phyloP scores from a whole-genome alignment of 1,284 basidiomycete species.

The Irpex sp. region DNA sequence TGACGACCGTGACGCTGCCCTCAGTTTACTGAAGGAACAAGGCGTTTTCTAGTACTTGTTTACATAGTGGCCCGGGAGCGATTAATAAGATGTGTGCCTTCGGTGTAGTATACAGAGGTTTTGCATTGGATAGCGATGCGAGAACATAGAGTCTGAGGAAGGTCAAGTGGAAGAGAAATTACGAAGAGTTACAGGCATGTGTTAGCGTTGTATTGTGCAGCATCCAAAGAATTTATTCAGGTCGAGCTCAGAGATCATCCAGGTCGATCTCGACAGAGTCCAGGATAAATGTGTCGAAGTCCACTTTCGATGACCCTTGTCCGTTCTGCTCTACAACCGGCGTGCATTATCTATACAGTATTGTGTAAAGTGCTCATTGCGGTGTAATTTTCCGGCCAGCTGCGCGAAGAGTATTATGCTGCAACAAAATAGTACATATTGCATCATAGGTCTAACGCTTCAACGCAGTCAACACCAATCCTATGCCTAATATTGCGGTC shows the following conservation, averaged over 20 bases:
- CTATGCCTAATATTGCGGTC: conserved; percentile 22
- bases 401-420: no score
- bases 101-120: no score
- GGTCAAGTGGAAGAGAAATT: no score
- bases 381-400: no score
- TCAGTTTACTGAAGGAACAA: not conserved
- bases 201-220: not conserved
- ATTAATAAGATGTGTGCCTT: no score
- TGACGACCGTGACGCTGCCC: not conserved
- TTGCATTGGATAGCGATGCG: no score
- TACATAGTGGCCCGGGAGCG: no score
- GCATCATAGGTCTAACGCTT: not conserved
- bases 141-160: no score
- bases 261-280: conserved; percentile 72
- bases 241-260: conserved; percentile 62
- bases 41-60: not conserved
- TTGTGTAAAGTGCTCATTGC: no score
- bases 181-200: not conserved
- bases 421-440: no score
- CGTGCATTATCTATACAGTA: conserved; percentile 29
- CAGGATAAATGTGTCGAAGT: conserved; percentile 55
- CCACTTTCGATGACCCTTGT: conserved; percentile 34
- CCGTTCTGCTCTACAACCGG: conserved; percentile 39
- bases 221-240: no score
- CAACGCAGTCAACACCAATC: conserved; percentile 13